Conservation (phyloP, 169 alveolate genomes). For the Plasmodium adleri region DNA sequence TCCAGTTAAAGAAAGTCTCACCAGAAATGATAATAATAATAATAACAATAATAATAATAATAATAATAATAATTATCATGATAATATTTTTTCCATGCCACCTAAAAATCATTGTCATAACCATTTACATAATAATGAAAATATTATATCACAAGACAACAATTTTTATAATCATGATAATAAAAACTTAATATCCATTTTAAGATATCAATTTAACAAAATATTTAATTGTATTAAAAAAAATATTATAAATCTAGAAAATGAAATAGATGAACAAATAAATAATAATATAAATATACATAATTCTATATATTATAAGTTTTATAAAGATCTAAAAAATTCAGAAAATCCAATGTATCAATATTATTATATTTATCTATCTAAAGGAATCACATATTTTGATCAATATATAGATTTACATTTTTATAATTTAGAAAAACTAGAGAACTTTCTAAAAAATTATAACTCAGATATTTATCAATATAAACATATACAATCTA, state of each 20-base stretch:
- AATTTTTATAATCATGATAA: constrained; percentile 1
- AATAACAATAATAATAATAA: not conserved
- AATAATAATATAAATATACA: constrained; percentile 11
- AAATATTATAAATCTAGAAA: constrained; percentile 62
- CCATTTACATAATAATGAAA: not conserved
- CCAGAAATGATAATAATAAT: not conserved
- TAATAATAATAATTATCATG: constrained; percentile 2
- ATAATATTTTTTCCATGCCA: not conserved
- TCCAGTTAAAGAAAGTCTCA: constrained; percentile 14
- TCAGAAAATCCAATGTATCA: constrained; percentile 5
- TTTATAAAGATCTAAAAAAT: constrained; percentile 60
- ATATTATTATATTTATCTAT: constrained; percentile 45
- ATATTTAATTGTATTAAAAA: constrained; percentile 43
- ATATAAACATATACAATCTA: constrained; percentile 61
- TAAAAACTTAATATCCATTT: constrained; percentile 11
- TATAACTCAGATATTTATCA: constrained; percentile 55
- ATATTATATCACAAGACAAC: too few relatives aligned
- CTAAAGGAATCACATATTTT: constrained; percentile 36
- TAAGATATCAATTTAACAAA: constrained; percentile 18
- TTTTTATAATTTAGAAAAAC: constrained; percentile 40
- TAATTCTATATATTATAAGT: constrained; percentile 40
- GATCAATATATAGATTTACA: constrained; percentile 75
- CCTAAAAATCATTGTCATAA: not conserved
- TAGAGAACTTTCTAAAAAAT: constrained; percentile 30
- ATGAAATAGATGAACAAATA: constrained; percentile 44